phyloP scores from a whole-genome alignment of 768 basidiomycete species.

The Mycena olivaceomarginata region DNA sequence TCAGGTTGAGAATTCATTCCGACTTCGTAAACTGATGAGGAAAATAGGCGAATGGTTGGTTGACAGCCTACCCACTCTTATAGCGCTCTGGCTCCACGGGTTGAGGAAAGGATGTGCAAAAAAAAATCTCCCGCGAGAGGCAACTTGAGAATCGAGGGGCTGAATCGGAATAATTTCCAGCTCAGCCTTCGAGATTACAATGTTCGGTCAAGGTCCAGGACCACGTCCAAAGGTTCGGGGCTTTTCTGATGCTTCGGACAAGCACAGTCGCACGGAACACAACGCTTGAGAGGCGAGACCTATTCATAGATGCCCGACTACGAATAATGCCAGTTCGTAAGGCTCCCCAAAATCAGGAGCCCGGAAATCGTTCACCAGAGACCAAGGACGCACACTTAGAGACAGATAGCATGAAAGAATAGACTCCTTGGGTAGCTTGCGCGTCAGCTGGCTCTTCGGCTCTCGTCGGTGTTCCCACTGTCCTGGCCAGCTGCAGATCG shows the following conservation, averaged over 20 bases:
- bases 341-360: too few relatives aligned
- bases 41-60: background rate
- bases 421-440: background rate
- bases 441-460: background rate
- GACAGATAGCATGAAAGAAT: background rate
- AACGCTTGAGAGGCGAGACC: too few relatives aligned
- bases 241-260: background rate
- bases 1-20: constrained; percentile 18
- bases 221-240: background rate
- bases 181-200: background rate
- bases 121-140: background rate
- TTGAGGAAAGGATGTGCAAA: too few relatives aligned
- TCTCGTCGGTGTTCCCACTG: background rate
- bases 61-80: constrained; percentile 1
- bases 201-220: background rate
- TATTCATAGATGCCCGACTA: too few relatives aligned
- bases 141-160: background rate
- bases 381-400: background rate
- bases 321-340: too few relatives aligned
- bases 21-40: background rate
- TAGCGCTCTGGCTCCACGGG: background rate
- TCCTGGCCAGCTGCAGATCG: background rate
- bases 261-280: background rate
- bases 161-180: background rate
- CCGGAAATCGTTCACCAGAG: too few relatives aligned